Evolutionary conservation across 2,329 filamentous ascomycete genomes (phyloP).

Genomic region (Fusarium oxysporum): DNA sequence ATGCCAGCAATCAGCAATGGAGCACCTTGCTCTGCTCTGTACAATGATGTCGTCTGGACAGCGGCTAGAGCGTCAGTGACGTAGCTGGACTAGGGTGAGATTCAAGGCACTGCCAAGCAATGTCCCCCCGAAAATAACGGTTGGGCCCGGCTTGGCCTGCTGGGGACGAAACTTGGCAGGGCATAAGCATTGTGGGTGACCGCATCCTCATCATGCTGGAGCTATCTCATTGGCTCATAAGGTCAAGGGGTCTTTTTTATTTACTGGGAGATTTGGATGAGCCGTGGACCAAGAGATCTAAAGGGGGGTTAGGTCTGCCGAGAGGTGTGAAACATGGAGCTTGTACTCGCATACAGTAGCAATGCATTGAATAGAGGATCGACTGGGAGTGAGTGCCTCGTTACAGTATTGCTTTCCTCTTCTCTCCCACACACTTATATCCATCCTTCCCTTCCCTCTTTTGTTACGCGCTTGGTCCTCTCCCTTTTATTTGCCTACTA

Average conservation of each 20-base stretch:
- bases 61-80: slow-evolving; percentile 17
- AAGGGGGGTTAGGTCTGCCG: background rate
- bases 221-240: slow-evolving; percentile 10
- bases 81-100: slow-evolving; percentile 16
- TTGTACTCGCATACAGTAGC: background rate
- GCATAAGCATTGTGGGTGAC: slow-evolving; percentile 14
- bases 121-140: slow-evolving; percentile 28
- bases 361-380: background rate
- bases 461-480: background rate
- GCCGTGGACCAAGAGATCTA: background rate
- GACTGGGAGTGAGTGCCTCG: background rate
- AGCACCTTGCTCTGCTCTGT: background rate
- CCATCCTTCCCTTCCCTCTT: background rate
- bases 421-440: slow-evolving; percentile 5
- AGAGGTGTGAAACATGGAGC: slow-evolving; percentile 9
- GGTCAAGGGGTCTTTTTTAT: slow-evolving; percentile 5
- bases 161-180: slow-evolving; percentile 30
- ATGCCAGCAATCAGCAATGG: background rate
- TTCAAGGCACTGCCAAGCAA: slow-evolving; percentile 33
- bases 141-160: slow-evolving; percentile 34
- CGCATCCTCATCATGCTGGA: slow-evolving; percentile 18
- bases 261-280: slow-evolving; percentile 2
- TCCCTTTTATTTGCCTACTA: background rate
- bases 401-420: background rate
- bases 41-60: slow-evolving; percentile 19